phyloP scores from a whole-genome alignment of 345 rosid genomes.

The Hibiscus tridactylites region DNA sequence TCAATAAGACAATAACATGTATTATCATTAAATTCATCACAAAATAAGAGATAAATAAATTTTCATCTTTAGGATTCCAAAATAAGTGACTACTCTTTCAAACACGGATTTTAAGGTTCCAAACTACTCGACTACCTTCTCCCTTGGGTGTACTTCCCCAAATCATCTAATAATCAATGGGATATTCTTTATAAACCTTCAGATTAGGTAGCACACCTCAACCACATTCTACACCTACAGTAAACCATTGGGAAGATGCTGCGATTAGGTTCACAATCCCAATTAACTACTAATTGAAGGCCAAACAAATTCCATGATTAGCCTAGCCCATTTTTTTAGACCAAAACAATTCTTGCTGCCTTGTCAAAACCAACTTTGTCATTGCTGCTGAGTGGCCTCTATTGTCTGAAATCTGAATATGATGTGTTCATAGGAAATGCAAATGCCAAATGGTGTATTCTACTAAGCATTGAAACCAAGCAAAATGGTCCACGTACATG shows the following conservation, averaged over 20 bases:
- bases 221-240: not conserved
- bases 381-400: not conserved
- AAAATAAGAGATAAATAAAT: too few relatives aligned
- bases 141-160: not conserved
- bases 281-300: not conserved
- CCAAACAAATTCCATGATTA: not conserved
- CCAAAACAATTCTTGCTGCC: not conserved
- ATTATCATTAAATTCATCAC: too few relatives aligned
- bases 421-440: not conserved
- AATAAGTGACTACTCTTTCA: too few relatives aligned
- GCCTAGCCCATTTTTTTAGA: not conserved
- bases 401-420: not conserved
- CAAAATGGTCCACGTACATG: conserved; percentile 23
- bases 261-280: conserved; percentile 21
- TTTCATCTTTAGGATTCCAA: too few relatives aligned
- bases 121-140: not conserved
- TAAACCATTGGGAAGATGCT: not conserved
- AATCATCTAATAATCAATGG: not conserved
- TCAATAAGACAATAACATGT: too few relatives aligned
- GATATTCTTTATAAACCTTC: not conserved
- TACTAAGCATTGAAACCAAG: not conserved
- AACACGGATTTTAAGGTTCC: not conserved
- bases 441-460: not conserved
- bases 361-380: not conserved
- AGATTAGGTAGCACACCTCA: not conserved